Conservation (phyloP, 306 rosid genomes). For the Pyrus bretschneideri region DNA sequence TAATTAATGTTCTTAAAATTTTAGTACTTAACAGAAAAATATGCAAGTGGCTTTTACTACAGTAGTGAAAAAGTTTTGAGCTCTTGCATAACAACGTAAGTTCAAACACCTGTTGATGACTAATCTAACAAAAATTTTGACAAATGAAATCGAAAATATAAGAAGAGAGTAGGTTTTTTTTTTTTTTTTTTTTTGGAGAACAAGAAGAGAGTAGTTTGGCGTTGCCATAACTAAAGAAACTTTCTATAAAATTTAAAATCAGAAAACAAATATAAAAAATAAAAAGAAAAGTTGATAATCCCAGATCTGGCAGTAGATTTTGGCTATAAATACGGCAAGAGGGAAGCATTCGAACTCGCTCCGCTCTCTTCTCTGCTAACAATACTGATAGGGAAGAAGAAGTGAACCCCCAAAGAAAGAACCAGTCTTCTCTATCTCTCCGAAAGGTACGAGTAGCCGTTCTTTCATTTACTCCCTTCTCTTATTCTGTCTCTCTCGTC, state of each 20-base stretch:
- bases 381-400: background rate
- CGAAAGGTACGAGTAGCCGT: slow-evolving; percentile 24
- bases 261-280: background rate
- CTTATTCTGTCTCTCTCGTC: background rate
- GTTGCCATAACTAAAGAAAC: too few species aligned
- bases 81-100: fast-evolving
- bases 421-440: slow-evolving; percentile 12
- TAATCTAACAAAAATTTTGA: too few species aligned
- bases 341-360: slow-evolving; percentile 17
- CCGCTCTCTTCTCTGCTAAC: slow-evolving; percentile 13
- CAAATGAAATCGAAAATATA: too few species aligned
- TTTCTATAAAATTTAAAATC: background rate
- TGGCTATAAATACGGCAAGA: slow-evolving; percentile 40
- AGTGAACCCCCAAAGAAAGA: background rate
- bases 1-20: too few species aligned
- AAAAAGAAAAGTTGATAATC: background rate
- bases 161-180: too few species aligned
- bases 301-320: slow-evolving; percentile 21
- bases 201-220: too few species aligned
- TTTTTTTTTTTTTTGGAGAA: too few species aligned
- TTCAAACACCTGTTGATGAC: fast-evolving
- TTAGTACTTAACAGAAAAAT: background rate
- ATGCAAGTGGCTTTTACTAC: too few species aligned
- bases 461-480: background rate
- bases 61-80: fast-evolving